A percentile compares a stretch with the other conserved stretches of the same genome.
Evolutionary conservation across 139 green algal genomes (phyloP).

Genomic region (Chlamydomonas sphaeroides): DNA sequence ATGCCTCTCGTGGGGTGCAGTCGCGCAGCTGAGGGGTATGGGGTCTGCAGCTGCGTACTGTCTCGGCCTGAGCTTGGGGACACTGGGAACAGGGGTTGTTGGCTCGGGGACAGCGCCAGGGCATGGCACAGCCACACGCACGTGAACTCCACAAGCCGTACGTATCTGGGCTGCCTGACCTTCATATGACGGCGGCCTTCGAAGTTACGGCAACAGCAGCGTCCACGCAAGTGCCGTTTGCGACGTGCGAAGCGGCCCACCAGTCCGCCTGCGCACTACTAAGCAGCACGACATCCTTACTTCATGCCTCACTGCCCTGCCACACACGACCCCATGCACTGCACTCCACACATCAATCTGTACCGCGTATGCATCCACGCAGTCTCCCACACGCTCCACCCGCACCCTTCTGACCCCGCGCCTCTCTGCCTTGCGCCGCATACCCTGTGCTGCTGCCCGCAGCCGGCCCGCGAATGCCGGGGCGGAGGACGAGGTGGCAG

Average conservation of each 20-base stretch:
- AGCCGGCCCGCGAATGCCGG: constrained; percentile 56
- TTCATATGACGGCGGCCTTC: constrained; percentile 38
- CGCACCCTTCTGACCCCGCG: too few relatives aligned
- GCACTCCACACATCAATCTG: not conserved
- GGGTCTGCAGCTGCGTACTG: too few relatives aligned
- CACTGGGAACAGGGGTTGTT: too few relatives aligned
- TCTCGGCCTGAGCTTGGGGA: too few relatives aligned
- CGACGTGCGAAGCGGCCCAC: constrained; percentile 31
- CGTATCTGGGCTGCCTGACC: constrained; percentile 48
- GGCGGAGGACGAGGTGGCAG: constrained; percentile 64
- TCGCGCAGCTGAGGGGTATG: too few relatives aligned
- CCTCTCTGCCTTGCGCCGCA: too few relatives aligned
- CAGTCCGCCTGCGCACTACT: constrained; percentile 2
- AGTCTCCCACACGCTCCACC: not conserved
- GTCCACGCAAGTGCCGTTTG: constrained; percentile 10
- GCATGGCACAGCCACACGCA: too few relatives aligned
- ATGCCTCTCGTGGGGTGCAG: too few relatives aligned
- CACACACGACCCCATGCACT: not conserved
- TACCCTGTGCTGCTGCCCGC: too few relatives aligned
- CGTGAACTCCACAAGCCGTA: too few relatives aligned
- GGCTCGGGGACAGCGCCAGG: too few relatives aligned
- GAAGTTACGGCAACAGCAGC: constrained; percentile 35
- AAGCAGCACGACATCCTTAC: not conserved
- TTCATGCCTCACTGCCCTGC: not conserved
- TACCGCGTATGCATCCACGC: not conserved